Conservation (phyloP, 1,284 basidiomycete genomes). For the Ganoderma leucocontextum region DNA sequence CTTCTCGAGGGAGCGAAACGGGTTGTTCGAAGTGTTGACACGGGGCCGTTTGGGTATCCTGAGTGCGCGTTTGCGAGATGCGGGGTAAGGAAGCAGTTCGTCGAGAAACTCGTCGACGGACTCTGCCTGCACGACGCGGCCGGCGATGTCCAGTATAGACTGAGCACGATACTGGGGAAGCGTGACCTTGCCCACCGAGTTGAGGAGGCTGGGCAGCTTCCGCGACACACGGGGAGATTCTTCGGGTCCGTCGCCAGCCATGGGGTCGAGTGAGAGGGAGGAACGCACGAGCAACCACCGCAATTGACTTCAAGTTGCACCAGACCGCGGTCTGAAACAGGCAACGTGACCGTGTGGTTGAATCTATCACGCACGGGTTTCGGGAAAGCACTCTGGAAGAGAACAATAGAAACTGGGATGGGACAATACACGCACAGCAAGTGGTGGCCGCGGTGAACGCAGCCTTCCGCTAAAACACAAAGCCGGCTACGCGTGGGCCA, state of each 20-base stretch:
- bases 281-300: no score
- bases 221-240: background rate
- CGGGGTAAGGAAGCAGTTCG: background rate
- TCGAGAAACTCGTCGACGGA: background rate
- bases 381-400: background rate
- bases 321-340: no score
- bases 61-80: background rate
- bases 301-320: no score
- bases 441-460: no score
- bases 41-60: background rate
- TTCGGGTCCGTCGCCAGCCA: background rate
- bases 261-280: background rate
- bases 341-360: background rate
- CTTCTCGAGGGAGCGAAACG: background rate
- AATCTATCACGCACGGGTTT: no score
- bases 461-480: no score
- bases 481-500: no score
- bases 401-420: background rate
- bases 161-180: constrained; percentile 5
- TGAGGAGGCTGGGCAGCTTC: background rate
- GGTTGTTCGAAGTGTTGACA: background rate
- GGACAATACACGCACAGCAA: background rate
- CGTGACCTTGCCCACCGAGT: background rate
- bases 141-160: background rate
- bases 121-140: background rate